Percentiles rank a stretch among this genome's conserved stretches.
These are phyloP conservation scores for Lodderomyces oxycetoniae DNA, from an alignment of 1,139 yeast species.

Conservation along the genomic window DNA sequence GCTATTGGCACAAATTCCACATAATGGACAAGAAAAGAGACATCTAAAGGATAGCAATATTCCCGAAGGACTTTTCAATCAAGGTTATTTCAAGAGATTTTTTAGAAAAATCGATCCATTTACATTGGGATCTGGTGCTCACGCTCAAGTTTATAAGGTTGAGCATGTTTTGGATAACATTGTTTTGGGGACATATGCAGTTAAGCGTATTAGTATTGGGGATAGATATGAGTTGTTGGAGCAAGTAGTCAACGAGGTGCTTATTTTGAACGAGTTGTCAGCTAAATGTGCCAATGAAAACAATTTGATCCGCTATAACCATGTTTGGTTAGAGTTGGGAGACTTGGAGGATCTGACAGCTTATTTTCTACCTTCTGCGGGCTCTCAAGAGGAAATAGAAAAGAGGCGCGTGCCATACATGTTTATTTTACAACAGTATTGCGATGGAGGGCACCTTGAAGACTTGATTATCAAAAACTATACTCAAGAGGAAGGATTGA, in stretches of 20 bases:
- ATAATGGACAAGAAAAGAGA: too few relatives aligned
- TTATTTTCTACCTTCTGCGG: constrained; percentile 19
- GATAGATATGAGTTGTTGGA: constrained; percentile 63
- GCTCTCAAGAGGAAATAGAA: constrained; percentile 3
- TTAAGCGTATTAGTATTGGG: constrained; percentile 81
- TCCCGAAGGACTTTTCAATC: constrained; percentile 52
- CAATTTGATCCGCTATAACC: constrained; percentile 78
- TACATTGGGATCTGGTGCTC: constrained; percentile 71
- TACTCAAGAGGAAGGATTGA: constrained; percentile 19
- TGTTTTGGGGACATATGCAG: constrained; percentile 72
- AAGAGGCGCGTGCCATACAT: constrained; percentile 78
- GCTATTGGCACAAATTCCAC: constrained; percentile 29
- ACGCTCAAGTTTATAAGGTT: constrained; percentile 80
- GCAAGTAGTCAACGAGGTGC: constrained; percentile 73
- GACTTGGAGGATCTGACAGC: constrained; percentile 44
- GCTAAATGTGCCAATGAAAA: constrained; percentile 39
- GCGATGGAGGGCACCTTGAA: constrained; percentile 84
- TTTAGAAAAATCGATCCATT: constrained; percentile 45
- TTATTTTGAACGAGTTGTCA: constrained; percentile 50
- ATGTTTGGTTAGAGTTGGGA: constrained; percentile 86
- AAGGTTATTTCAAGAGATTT: constrained; percentile 69
- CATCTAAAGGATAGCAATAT: constrained; percentile 13
- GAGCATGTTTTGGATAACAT: constrained; percentile 71
- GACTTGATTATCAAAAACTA: constrained; percentile 47
- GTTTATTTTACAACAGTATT: constrained; percentile 77